A percentile compares a stretch with the other conserved stretches of the same genome.
These are phyloP conservation scores for Aspergillus sp. DNA, from an alignment of 2,329 filamentous ascomycete species.

Conservation along the genomic window DNA sequence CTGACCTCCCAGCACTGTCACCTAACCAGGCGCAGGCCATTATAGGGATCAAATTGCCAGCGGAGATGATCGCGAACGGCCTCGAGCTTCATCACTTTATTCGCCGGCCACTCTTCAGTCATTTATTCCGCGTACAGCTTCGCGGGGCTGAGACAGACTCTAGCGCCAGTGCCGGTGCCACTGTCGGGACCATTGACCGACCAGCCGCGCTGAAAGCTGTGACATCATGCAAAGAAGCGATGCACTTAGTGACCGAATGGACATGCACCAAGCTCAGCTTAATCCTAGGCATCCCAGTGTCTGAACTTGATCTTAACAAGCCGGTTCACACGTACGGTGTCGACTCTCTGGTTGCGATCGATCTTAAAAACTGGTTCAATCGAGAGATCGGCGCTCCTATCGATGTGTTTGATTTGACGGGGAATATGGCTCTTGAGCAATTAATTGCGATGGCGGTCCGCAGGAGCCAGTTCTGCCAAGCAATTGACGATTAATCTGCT, in stretches of 20 bases:
- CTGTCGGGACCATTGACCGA: not conserved
- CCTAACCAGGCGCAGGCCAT: not conserved
- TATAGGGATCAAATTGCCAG: not conserved
- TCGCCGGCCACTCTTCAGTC: not conserved
- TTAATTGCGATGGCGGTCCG: too few relatives aligned
- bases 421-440: not conserved
- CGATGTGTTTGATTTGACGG: not conserved
- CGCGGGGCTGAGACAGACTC: not conserved
- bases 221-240: not conserved
- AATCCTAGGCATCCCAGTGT: not conserved
- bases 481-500: too few relatives aligned
- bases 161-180: not conserved
- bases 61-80: not conserved
- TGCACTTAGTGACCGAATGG: not conserved
- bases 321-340: not conserved
- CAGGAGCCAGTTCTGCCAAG: too few relatives aligned
- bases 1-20: not conserved
- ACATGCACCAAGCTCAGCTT: too few relatives aligned
- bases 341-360: not conserved
- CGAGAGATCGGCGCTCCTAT: not conserved
- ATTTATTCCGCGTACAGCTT: not conserved
- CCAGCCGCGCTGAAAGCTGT: not conserved
- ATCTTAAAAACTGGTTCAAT: not conserved
- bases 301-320: not conserved
- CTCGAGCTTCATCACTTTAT: slow-evolving; percentile 1